Evolutionary conservation across 345 rosid species (phyloP).

Genomic region (Populus ilicifolia): DNA sequence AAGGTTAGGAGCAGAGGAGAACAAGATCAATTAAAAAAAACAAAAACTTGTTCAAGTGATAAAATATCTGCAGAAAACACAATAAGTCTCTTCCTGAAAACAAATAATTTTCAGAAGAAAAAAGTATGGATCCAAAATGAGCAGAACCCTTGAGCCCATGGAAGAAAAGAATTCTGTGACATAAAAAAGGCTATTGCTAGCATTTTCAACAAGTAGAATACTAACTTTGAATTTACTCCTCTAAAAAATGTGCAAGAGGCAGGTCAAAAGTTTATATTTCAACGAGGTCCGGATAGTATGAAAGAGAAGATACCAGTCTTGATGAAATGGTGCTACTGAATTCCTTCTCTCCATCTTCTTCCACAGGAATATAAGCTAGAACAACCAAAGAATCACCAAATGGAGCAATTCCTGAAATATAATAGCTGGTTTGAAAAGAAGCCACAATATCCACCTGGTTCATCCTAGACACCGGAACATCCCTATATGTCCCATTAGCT

Average conservation of each 20-base stretch:
- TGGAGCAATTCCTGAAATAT: slow-evolving; percentile 99
- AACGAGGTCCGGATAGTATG: background rate
- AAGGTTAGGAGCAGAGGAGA: background rate
- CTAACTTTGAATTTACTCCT: background rate
- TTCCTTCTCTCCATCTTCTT: slow-evolving; percentile 80
- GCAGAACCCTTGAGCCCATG: background rate
- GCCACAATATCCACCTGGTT: slow-evolving; percentile 95
- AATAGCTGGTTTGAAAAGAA: slow-evolving; percentile 95
- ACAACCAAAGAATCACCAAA: slow-evolving; percentile 98
- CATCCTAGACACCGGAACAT: slow-evolving; percentile 48
- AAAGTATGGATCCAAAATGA: background rate
- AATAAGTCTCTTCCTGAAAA: background rate
- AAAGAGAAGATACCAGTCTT: slow-evolving; percentile 60
- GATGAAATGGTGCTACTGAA: slow-evolving; percentile 60
- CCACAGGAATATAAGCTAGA: slow-evolving; percentile 83
- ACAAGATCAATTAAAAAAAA: background rate
- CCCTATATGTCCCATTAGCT: slow-evolving; percentile 62
- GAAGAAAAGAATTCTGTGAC: background rate
- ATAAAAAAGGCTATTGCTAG: background rate
- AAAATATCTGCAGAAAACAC: background rate
- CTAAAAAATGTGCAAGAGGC: background rate
- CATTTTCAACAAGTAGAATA: background rate
- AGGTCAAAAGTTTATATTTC: background rate
- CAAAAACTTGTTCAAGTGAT: background rate
- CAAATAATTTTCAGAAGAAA: background rate